Evolutionary conservation across 2,329 filamentous ascomycete genomes (phyloP).

Genomic region (Epichloe gansuensis): DNA sequence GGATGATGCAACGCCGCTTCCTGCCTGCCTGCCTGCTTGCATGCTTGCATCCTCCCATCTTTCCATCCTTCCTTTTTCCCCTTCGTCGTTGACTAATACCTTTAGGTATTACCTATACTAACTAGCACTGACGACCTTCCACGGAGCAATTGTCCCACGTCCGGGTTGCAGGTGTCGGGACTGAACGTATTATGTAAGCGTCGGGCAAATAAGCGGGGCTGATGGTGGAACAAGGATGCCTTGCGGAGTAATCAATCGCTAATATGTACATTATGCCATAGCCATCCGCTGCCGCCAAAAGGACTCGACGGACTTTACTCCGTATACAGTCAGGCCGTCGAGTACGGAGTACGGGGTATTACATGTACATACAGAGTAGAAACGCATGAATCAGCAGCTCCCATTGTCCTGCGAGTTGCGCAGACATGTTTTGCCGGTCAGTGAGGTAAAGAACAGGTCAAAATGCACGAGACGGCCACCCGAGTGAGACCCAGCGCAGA

Average conservation of each 20-base stretch:
- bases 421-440: neutral
- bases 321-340: too few species aligned
- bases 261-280: neutral
- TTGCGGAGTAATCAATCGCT: neutral
- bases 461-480: neutral
- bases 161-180: neutral
- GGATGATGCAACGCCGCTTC: neutral
- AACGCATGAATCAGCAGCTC: too few species aligned
- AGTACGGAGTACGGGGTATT: too few species aligned
- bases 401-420: neutral
- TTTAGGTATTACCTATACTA: too few species aligned
- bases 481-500: neutral
- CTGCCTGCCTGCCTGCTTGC: too few species aligned
- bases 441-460: neutral
- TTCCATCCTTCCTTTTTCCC: too few species aligned
- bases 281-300: neutral
- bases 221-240: neutral
- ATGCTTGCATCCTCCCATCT: too few species aligned
- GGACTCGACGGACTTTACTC: too few species aligned
- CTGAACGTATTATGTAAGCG: neutral
- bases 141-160: neutral
- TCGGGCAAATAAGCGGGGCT: neutral
- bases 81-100: neutral
- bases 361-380: too few species aligned
- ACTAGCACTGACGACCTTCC: too few species aligned